A percentile compares a stretch with the other conserved stretches of the same genome.
phyloP scores from a whole-genome alignment of 352 stramenopile genomes.

The Phytophthora sp. region DNA sequence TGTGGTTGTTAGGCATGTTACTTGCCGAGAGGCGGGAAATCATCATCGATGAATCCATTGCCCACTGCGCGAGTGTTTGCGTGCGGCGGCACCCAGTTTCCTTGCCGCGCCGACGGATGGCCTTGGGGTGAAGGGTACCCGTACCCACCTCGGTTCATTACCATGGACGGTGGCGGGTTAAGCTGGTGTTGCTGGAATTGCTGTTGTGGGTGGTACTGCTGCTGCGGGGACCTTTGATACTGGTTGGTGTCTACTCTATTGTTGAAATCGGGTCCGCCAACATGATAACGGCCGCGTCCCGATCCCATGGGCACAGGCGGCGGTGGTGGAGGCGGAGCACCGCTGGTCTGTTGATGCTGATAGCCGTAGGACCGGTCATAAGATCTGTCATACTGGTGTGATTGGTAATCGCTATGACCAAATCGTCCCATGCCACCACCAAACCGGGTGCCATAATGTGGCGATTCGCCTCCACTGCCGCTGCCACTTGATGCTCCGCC shows the following conservation, averaged over 20 bases:
- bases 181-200: conserved; percentile 49
- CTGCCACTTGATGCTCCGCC: conserved; percentile 38
- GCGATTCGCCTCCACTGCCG: conserved; percentile 38
- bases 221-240: conserved; percentile 44
- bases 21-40: conserved; percentile 76
- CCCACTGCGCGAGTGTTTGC: conserved; percentile 29
- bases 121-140: conserved; percentile 39
- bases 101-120: conserved; percentile 29
- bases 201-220: conserved; percentile 45
- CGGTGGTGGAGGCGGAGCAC: conserved; percentile 20
- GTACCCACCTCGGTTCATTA: conserved; percentile 38
- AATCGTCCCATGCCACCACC: conserved; percentile 23
- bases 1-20: conserved; percentile 36
- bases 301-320: conserved; percentile 40
- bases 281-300: conserved; percentile 41
- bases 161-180: conserved; percentile 40
- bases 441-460: conserved; percentile 43
- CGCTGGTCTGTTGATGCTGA: conserved; percentile 33
- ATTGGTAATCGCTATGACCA: conserved; percentile 33
- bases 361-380: conserved; percentile 37
- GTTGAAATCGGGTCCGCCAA: conserved; percentile 46
- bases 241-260: conserved; percentile 69
- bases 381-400: conserved; percentile 40
- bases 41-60: conserved; percentile 63
- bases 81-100: conserved; percentile 31